phyloP scores from a whole-genome alignment of 164 flowering plant species.

The Dillenia turbinata region DNA sequence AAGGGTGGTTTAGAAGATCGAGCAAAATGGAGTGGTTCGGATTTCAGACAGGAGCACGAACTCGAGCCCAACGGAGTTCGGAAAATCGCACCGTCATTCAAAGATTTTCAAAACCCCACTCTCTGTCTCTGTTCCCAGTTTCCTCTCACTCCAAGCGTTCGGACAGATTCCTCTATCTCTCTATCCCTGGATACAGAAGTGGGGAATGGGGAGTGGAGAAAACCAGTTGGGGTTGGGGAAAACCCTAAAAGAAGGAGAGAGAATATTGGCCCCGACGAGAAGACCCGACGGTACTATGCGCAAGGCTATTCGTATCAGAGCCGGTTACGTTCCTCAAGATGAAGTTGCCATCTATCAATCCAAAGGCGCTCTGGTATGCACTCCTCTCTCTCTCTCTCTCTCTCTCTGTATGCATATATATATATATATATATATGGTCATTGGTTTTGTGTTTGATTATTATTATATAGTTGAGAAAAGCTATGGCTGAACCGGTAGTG shows the following conservation, averaged over 20 bases:
- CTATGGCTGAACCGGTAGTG: constrained; percentile 38
- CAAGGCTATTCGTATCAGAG: constrained; percentile 56
- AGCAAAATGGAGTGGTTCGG: too few relatives aligned
- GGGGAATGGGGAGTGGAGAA: too few relatives aligned
- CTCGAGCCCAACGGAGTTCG: too few relatives aligned
- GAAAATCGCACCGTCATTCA: too few relatives aligned
- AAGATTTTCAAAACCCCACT: too few relatives aligned
- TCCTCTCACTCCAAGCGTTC: too few relatives aligned
- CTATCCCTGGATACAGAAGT: too few relatives aligned
- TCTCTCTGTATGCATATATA: not conserved
- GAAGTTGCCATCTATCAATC: constrained; percentile 75
- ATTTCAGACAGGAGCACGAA: too few relatives aligned
- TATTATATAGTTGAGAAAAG: constrained; percentile 49
- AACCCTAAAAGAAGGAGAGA: constrained; percentile 74
- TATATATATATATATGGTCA: not conserved
- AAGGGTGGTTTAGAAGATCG: too few relatives aligned
- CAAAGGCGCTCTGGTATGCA: constrained; percentile 59
- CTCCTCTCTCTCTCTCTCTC: not conserved
- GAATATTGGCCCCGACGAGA: constrained; percentile 58
- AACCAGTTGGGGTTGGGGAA: constrained; percentile 19
- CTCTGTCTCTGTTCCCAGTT: too few relatives aligned
- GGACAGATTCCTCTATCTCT: too few relatives aligned
- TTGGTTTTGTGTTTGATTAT: not conserved
- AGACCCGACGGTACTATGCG: constrained; percentile 72
- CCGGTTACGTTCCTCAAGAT: constrained; percentile 71